phyloP scores from a whole-genome alignment of 108 stramenopile species.

The Cyclostephanos tholiformis region DNA sequence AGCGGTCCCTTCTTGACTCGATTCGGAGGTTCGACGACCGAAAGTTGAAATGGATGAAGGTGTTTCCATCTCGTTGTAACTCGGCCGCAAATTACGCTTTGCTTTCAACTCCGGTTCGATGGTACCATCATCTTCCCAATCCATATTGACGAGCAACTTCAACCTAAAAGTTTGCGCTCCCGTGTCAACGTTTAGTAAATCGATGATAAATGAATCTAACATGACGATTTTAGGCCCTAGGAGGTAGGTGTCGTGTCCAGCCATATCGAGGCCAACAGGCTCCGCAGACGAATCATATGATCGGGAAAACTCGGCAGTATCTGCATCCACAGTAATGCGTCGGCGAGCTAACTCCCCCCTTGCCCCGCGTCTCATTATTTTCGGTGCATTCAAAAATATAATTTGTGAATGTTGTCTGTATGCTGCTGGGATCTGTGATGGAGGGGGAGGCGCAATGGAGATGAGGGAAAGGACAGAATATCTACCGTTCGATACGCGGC shows the following conservation, averaged over 20 bases:
- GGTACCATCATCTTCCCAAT: conserved; percentile 51
- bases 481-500: too few relatives aligned
- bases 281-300: conserved; percentile 13
- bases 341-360: too few relatives aligned
- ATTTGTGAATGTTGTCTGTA: too few relatives aligned
- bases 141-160: conserved; percentile 35
- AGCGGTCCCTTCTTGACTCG: neutral
- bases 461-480: too few relatives aligned
- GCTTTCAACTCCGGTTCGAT: conserved; percentile 39
- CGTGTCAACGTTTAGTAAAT: conserved; percentile 39
- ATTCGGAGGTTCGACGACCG: neutral
- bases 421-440: too few relatives aligned
- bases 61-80: too few relatives aligned
- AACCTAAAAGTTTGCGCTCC: conserved; percentile 39
- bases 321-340: neutral
- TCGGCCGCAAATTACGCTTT: conserved; percentile 22
- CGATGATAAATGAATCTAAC: conserved; percentile 39
- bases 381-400: too few relatives aligned
- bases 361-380: too few relatives aligned
- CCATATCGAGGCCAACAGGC: conserved; percentile 43
- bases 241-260: conserved; percentile 38
- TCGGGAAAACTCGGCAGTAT: neutral
- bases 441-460: too few relatives aligned
- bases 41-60: too few relatives aligned
- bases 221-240: conserved; percentile 39